Conservation (phyloP, 2,329 filamentous ascomycete genomes). For the Escovopsis sp. region DNA sequence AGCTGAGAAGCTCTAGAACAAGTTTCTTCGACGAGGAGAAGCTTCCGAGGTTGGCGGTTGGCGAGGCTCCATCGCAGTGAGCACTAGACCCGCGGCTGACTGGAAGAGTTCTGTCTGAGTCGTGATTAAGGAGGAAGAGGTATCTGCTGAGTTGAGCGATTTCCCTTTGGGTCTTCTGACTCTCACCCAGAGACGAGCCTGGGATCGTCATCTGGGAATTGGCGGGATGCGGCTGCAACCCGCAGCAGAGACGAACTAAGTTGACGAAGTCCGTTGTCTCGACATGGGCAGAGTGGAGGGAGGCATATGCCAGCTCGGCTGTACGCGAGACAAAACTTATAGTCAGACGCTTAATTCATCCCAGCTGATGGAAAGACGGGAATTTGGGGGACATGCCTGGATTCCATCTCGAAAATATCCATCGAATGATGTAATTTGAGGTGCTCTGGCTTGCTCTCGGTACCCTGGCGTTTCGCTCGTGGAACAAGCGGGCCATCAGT, state of each 20-base stretch:
- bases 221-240: slow-evolving; percentile 23
- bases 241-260: slow-evolving; percentile 55
- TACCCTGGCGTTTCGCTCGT: slow-evolving; percentile 48
- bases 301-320: slow-evolving; percentile 55
- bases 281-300: slow-evolving; percentile 46
- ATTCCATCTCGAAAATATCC: slow-evolving; percentile 71
- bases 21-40: slow-evolving; percentile 32
- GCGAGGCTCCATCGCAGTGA: slow-evolving; percentile 6
- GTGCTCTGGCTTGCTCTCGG: slow-evolving; percentile 53
- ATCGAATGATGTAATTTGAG: slow-evolving; percentile 59
- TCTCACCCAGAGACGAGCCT: slow-evolving; percentile 33
- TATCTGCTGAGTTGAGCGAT: slow-evolving; percentile 34
- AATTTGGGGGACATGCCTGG: slow-evolving; percentile 52
- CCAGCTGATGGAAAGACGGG: too few relatives aligned
- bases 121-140: slow-evolving; percentile 33
- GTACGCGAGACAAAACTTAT: too few relatives aligned
- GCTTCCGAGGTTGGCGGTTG: slow-evolving; percentile 16
- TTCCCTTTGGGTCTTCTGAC: slow-evolving; percentile 28
- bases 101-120: background rate
- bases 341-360: too few relatives aligned
- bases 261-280: slow-evolving; percentile 50
- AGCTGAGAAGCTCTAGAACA: slow-evolving; percentile 36
- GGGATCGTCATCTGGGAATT: slow-evolving; percentile 20
- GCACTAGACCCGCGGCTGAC: slow-evolving; percentile 1
- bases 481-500: slow-evolving; percentile 56